Conservation (phyloP, 345 rosid genomes). For the Cochlearia excelsa region DNA sequence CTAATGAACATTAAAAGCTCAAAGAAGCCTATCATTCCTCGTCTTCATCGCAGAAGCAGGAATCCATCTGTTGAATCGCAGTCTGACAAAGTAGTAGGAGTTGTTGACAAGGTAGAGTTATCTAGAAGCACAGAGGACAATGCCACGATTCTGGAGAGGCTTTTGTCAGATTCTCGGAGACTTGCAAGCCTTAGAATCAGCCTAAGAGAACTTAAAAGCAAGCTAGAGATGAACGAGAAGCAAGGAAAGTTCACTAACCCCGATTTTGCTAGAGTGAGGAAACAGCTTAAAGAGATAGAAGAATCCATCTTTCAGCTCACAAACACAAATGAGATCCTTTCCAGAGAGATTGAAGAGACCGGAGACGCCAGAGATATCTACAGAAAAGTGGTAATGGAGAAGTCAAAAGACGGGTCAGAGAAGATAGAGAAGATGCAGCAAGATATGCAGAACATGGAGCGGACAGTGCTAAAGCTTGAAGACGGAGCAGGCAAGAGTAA, state of each 20-base stretch:
- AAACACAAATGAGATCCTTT: conserved; percentile 51
- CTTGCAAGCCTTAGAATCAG: conserved; percentile 53
- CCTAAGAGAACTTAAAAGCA: conserved; percentile 58
- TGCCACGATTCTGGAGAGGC: conserved; percentile 65
- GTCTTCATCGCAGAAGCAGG: conserved; percentile 16
- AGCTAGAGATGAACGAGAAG: conserved; percentile 56
- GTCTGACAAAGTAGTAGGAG: conserved; percentile 55
- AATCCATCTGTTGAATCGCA: conserved; percentile 40
- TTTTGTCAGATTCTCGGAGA: conserved; percentile 65
- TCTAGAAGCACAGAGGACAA: conserved; percentile 43
- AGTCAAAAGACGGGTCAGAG: conserved; percentile 62
- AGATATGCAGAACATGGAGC: conserved; percentile 70
- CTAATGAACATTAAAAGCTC: conserved; percentile 4
- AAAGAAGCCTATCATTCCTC: conserved; percentile 3
- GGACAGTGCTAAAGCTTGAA: conserved; percentile 60
- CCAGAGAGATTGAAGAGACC: conserved; percentile 43
- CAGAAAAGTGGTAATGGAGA: conserved; percentile 49
- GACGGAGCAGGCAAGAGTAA: conserved; percentile 48
- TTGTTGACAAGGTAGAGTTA: conserved; percentile 60
- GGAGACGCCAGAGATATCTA: conserved; percentile 41
- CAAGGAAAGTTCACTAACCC: conserved; percentile 45
- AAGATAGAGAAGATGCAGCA: conserved; percentile 65
- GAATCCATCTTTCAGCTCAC: conserved; percentile 53
- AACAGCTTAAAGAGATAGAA: conserved; percentile 67
- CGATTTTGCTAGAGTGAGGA: conserved; percentile 52